Evolutionary conservation across 108 stramenopile species (phyloP).

Genomic region (Cyclotella kingstonii): DNA sequence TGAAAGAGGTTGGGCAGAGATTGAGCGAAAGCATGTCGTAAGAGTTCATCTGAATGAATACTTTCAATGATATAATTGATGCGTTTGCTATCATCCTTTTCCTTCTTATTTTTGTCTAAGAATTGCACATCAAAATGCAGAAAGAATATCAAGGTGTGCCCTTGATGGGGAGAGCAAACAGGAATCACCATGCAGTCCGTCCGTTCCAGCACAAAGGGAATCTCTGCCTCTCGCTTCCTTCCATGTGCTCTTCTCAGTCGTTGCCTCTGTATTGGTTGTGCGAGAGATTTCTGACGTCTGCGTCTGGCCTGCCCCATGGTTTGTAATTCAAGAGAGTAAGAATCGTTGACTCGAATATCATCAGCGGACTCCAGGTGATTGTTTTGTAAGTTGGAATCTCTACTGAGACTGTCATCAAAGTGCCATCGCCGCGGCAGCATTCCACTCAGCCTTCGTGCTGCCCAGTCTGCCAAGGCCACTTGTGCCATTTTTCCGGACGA

Average conservation of each 20-base stretch:
- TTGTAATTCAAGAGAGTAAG: conserved; percentile 4
- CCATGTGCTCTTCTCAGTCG: conserved; percentile 1
- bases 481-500: neutral
- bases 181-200: conserved; percentile 44
- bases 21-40: neutral
- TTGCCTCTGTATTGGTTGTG: neutral
- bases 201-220: conserved; percentile 73
- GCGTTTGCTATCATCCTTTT: neutral
- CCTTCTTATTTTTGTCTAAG: neutral
- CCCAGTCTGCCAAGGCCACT: conserved; percentile 27
- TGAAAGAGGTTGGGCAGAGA: neutral
- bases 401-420: no score
- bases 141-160: conserved; percentile 9
- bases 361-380: neutral
- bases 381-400: neutral
- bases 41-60: neutral
- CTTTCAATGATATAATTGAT: neutral
- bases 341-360: neutral
- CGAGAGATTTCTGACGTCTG: neutral
- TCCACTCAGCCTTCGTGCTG: conserved; percentile 23
- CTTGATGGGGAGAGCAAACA: neutral
- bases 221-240: conserved; percentile 15
- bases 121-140: conserved; percentile 4
- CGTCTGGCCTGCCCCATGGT: conserved; percentile 46
- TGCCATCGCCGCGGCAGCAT: neutral